These are phyloP conservation scores for Russula compacta DNA, from an alignment of 768 basidiomycete genomes.

Conservation along the genomic window DNA sequence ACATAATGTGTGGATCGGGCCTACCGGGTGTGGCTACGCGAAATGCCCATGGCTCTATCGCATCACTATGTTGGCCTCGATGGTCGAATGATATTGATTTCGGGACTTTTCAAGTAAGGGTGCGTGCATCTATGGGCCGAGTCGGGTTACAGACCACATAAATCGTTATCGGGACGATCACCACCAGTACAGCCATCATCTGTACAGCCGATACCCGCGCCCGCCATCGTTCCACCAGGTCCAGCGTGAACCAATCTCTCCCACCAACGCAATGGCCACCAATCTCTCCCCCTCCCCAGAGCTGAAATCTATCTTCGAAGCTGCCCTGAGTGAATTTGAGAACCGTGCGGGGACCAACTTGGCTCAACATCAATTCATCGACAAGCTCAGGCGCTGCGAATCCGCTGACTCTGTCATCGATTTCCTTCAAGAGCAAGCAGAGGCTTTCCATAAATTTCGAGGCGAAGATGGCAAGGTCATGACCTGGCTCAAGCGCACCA, in stretches of 20 bases:
- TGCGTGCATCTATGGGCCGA: too few relatives aligned
- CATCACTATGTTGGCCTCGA: too few relatives aligned
- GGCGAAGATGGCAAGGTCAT: not conserved
- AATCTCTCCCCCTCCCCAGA: not conserved
- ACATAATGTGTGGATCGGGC: too few relatives aligned
- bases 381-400: not conserved
- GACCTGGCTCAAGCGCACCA: not conserved
- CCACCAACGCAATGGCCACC: not conserved
- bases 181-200: too few relatives aligned
- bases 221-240: too few relatives aligned
- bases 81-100: too few relatives aligned
- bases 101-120: too few relatives aligned
- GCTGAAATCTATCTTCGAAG: not conserved
- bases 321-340: not conserved
- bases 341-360: not conserved
- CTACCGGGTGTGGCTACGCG: too few relatives aligned
- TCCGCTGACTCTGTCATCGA: not conserved
- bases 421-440: not conserved
- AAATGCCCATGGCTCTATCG: too few relatives aligned
- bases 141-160: too few relatives aligned
- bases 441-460: not conserved
- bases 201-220: too few relatives aligned
- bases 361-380: not conserved
- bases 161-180: too few relatives aligned
- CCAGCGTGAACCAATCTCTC: not conserved